Evolutionary conservation across 2,329 filamentous ascomycete genomes (phyloP), one percentile per base, ranked within the genome.

Genomic region (Colletotrichum sp.): DNA sequence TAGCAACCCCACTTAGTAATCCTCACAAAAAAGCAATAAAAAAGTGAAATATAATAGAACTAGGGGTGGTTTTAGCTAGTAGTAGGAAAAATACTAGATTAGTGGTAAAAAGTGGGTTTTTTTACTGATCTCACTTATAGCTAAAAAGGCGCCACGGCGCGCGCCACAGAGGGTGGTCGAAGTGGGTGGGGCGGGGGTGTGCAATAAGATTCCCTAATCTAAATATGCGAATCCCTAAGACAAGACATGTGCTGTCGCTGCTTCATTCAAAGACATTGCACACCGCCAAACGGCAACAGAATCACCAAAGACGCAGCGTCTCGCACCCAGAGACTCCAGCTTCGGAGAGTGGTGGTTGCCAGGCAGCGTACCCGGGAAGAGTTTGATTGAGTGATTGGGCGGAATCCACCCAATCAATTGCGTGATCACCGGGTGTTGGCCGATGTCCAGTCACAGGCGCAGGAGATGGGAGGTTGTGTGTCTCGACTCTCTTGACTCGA

Each of bases 341-440:
- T 22, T 43, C 36, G 64, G 43, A 67, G 55, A 25, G 30, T 65
- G 32, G 64, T 76, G 70, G 58, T 69, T 74, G 58, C 28, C 56
- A 68, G 48, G 65, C 43, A 60, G 32, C 58, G 30, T 15, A 30
- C 25, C 9, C 15, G 27, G 36, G 25, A 28, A 66, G 68, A 52
- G 34, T 66, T 48, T 65, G 43, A 73, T 60, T 74, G 74, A 52
- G 43, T 52, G 43, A 52, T 22, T 52, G 74, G 36, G 28, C 43
- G n/a, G 48, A 36, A 56, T 67, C 62, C 62, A 68, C 70, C 74
- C 74, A 76, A 76, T 75, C 70, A 75, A 69, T 67, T 73, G 74
- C 70, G 56, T 75, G 70, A 74, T 69, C 65, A 60, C 74, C 43
- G 70, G 34, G 34, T 73, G 58, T 69, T 74, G 62, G 74, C 70